These are phyloP conservation scores for Russula compacta DNA, from an alignment of 768 basidiomycete genomes.

Conservation along the genomic window DNA sequence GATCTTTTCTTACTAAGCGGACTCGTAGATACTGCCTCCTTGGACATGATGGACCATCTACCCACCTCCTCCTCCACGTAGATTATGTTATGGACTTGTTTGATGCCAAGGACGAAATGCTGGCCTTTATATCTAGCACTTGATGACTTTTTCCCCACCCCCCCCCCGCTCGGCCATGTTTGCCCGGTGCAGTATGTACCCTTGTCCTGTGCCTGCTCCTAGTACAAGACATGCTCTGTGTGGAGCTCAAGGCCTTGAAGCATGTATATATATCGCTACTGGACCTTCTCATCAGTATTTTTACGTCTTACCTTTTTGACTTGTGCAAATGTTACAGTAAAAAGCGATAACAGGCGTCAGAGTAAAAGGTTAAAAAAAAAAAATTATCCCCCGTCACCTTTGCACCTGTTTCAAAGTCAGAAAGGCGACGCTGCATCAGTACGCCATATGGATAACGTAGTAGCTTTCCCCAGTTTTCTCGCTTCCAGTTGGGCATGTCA, in stretches of 20 bases:
- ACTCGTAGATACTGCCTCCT: not conserved
- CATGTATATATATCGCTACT: not conserved
- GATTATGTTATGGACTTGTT: not conserved
- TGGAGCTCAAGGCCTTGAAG: not conserved
- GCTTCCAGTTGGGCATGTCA: too few relatives aligned
- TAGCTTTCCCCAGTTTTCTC: too few relatives aligned
- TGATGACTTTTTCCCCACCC: not conserved
- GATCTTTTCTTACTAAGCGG: conserved; percentile 56
- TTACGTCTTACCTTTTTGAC: too few relatives aligned
- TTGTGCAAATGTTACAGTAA: too few relatives aligned
- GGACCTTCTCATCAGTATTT: too few relatives aligned
- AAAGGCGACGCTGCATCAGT: too few relatives aligned
- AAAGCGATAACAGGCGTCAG: too few relatives aligned
- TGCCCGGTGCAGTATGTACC: not conserved
- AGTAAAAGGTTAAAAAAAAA: too few relatives aligned
- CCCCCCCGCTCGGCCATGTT: not conserved
- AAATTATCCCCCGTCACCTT: too few relatives aligned
- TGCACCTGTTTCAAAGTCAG: too few relatives aligned
- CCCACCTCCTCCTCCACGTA: not conserved
- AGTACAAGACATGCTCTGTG: not conserved
- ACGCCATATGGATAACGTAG: too few relatives aligned
- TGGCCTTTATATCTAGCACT: not conserved
- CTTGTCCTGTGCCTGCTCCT: not conserved
- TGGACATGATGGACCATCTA: not conserved
- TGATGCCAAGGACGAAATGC: not conserved